Percentiles rank a stretch among this genome's conserved stretches.
Evolutionary conservation across 176 grass and related monocot genomes (phyloP).

Genomic region (Oryza rufipogon): DNA sequence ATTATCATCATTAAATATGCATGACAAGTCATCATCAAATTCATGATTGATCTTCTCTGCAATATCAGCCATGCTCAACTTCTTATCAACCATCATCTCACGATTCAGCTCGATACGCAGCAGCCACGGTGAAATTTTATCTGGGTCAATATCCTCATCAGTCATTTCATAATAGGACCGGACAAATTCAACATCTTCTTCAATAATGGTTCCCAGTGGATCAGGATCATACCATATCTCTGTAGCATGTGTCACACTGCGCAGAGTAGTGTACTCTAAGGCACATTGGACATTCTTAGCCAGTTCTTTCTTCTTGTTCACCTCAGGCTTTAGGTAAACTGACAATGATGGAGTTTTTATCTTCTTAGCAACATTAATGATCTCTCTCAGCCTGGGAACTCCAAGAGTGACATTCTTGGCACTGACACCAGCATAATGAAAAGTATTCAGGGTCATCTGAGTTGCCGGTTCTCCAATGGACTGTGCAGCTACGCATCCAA

Average conservation of each 20-base stretch:
- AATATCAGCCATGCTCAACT: conserved; percentile 98
- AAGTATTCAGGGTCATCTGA: conserved; percentile 97
- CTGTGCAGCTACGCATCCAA: conserved; percentile 98
- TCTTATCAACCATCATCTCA: conserved; percentile 99
- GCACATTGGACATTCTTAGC: conserved; percentile 99
- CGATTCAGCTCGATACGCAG: conserved; percentile 94
- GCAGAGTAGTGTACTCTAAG: conserved; percentile 90
- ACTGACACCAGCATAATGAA: conserved; percentile 99
- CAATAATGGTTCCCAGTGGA: conserved; percentile 85
- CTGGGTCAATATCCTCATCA: conserved; percentile 87
- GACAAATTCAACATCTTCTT: conserved; percentile 97
- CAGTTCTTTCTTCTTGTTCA: conserved; percentile 84
- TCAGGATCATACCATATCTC: conserved; percentile 98
- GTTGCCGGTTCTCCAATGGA: conserved; percentile 96
- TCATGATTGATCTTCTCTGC: conserved; percentile 97
- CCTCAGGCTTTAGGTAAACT: conserved; percentile 83
- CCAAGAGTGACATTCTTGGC: conserved; percentile 99
- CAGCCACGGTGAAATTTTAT: conserved; percentile 96
- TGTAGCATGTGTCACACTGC: conserved; percentile 97
- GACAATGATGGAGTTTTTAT: conserved; percentile 94
- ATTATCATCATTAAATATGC: conserved; percentile 99
- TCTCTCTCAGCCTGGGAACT: conserved; percentile 94
- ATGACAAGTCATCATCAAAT: conserved; percentile 91
- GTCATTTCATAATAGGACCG: conserved; percentile 98
- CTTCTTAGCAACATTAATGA: conserved; percentile 99